phyloP scores from a whole-genome alignment of 2,329 filamentous ascomycete species.

The Basipetospora chlamydospora region DNA sequence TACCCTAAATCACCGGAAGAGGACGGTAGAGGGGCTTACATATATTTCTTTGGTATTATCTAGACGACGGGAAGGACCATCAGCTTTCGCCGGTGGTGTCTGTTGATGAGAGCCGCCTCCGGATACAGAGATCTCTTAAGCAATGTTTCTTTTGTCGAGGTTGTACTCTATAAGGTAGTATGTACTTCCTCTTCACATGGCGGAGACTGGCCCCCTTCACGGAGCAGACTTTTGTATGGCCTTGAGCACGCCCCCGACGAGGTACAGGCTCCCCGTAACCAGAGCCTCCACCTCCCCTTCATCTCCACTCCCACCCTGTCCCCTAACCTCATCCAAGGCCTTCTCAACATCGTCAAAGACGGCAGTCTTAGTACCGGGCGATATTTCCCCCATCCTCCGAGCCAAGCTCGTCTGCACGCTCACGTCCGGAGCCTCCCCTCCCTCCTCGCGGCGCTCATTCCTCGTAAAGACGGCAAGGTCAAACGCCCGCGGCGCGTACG shows the following conservation, averaged over 20 bases:
- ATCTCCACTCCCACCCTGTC: conserved; percentile 16
- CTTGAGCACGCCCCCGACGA: conserved; percentile 60
- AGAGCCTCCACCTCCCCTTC: conserved; percentile 42
- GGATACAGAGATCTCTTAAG: too few relatives aligned
- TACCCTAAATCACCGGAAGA: too few relatives aligned
- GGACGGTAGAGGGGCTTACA: too few relatives aligned
- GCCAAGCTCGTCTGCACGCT: conserved; percentile 56
- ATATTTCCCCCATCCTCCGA: conserved; percentile 40
- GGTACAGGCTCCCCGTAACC: conserved; percentile 71
- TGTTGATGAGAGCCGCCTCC: too few relatives aligned
- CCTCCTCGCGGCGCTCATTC: conserved; percentile 35
- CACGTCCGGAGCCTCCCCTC: conserved; percentile 26
- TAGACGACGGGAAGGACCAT: too few relatives aligned
- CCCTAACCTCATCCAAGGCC: conserved; percentile 44
- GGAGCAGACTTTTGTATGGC: too few relatives aligned
- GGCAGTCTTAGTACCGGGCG: conserved; percentile 27
- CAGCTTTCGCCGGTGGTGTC: too few relatives aligned
- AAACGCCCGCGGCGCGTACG: conserved; percentile 40
- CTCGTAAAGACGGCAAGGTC: conserved; percentile 67
- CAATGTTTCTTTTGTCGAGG: too few relatives aligned
- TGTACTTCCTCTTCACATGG: too few relatives aligned
- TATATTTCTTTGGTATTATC: too few relatives aligned
- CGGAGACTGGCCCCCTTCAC: too few relatives aligned
- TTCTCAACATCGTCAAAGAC: conserved; percentile 58
- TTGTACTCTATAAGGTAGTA: too few relatives aligned